phyloP scores from a whole-genome alignment of 73 alveolate genomes.

The Tetrahymena borealis region DNA sequence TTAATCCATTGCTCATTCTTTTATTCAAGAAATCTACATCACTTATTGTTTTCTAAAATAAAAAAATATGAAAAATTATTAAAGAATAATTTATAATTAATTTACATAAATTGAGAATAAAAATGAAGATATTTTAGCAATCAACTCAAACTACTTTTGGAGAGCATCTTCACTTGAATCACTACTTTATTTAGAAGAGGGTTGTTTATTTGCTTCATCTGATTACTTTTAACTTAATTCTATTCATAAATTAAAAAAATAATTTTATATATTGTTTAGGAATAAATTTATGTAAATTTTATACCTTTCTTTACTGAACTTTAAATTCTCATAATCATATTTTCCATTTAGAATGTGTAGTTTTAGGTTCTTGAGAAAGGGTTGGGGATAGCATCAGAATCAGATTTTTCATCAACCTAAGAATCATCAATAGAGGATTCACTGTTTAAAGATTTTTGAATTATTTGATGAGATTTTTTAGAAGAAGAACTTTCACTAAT shows the following conservation, averaged over 20 bases:
- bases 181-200: neutral
- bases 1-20: neutral
- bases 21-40: neutral
- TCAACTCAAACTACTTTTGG: neutral
- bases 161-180: neutral
- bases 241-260: too few species aligned
- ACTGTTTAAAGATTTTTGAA: neutral
- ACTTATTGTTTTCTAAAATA: neutral
- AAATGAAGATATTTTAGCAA: neutral
- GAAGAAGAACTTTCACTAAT: neutral
- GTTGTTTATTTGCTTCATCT: neutral
- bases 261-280: too few species aligned
- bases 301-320: neutral
- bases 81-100: neutral
- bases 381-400: neutral
- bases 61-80: neutral
- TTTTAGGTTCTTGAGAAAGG: neutral
- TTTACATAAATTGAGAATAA: neutral
- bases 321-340: neutral
- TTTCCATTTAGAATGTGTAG: neutral
- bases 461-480: neutral
- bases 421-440: neutral
- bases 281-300: too few species aligned
- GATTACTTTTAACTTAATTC: neutral
- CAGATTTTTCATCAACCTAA: neutral